Evolutionary conservation across 2,329 filamentous ascomycete species (phyloP), one percentile per base, ranked within the genome.

Genomic region (Ophiobolus disseminans): DNA sequence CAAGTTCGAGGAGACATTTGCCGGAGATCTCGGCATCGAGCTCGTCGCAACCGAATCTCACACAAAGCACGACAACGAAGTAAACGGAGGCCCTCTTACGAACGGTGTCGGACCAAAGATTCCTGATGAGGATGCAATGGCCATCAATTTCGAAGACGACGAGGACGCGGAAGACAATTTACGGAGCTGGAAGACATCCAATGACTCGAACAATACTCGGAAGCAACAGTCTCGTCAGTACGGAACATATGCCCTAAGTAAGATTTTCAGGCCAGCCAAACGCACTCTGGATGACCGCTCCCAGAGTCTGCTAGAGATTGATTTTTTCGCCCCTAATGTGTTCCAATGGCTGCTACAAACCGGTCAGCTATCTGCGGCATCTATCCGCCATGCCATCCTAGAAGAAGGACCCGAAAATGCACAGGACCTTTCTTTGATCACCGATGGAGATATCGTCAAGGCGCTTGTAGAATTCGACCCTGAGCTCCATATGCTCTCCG

Each of bases 391-490:
- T 53, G 71, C 75, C 2, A 55, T 77, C 4, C 55, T 68, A 1
- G 65, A 70, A 16, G 57, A 64, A 40, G 46, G 49, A 6, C 46
- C 58, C 0, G 76, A 77, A 11, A 75, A 79, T 25, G 71, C 80
- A 14, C 68, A 73, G 20, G 72, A 70, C 16, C 66, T 73, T 11
- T 78, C 82, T 32, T 71, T 76, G n/a, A 75, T 80, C 20, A 73
- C 82, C 11, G 79, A 85, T 9, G 82, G 83, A 25, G 83, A 88
- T 48, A 76, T 91, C 3, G 80, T 89, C 17, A 73, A 78, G 35
- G 78, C 86, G 35, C 74, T 91, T 28, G 80, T 82, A 1, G 79
- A 86, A 39, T 78, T 86, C n/a, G 88, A 91, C 60, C 82, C 85
- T 2, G 84, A 85, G 25, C 81, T 90, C 68, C 82, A 86, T 40